Conservation (phyloP, 768 basidiomycete species). For the Leccinum broughii region DNA sequence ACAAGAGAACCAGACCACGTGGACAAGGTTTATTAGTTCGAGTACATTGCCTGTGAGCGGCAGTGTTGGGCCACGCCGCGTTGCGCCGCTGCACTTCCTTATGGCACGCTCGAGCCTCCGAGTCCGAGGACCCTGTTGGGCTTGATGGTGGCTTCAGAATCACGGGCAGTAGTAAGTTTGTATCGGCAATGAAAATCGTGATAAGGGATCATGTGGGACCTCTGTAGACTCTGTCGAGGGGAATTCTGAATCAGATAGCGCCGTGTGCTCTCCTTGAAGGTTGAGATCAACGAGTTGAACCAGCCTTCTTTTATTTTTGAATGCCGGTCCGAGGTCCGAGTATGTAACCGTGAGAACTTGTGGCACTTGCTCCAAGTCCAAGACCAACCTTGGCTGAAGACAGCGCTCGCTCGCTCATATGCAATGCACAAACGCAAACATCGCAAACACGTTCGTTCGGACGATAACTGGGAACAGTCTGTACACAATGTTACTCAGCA, state of each 20-base stretch:
- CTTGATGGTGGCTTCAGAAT: background rate
- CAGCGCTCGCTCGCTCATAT: background rate
- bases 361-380: background rate
- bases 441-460: slow-evolving; percentile 10
- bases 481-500: background rate
- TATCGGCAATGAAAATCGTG: background rate
- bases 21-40: background rate
- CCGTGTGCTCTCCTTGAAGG: background rate
- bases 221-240: background rate
- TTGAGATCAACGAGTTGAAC: background rate
- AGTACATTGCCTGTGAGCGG: background rate
- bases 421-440: slow-evolving; percentile 31
- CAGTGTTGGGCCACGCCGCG: background rate
- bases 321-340: background rate
- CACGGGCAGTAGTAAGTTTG: background rate
- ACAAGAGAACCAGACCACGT: background rate
- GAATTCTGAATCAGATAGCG: background rate
- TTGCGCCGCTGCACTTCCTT: background rate
- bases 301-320: background rate
- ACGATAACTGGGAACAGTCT: slow-evolving; percentile 13
- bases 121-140: background rate
- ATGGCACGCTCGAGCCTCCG: background rate
- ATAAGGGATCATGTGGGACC: background rate
- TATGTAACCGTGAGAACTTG: background rate
- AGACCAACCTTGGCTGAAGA: too few species aligned